phyloP scores from a whole-genome alignment of 2,329 filamentous ascomycete genomes.

The Periconia sp. region DNA sequence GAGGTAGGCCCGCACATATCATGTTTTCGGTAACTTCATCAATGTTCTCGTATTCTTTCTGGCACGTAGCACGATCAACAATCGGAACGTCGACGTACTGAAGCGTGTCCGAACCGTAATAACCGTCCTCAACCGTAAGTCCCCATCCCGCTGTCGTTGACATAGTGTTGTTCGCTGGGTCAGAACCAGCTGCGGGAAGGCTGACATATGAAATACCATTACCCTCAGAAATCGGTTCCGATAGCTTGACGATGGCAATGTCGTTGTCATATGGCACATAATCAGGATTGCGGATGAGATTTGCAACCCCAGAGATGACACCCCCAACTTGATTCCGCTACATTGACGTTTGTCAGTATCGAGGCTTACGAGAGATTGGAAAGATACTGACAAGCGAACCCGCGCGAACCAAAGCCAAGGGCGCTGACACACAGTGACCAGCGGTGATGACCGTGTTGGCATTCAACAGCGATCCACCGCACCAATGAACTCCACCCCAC shows the following conservation, averaged over 20 bases:
- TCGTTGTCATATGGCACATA: conserved; percentile 17
- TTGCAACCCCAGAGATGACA: conserved; percentile 16
- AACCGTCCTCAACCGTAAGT: too few relatives aligned
- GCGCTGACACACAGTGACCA: conserved; percentile 26
- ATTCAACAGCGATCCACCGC: conserved; percentile 30
- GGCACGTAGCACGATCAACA: too few relatives aligned
- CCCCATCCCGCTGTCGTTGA: too few relatives aligned
- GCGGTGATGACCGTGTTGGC: conserved; percentile 32
- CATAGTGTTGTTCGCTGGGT: too few relatives aligned
- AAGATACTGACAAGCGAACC: conserved; percentile 22
- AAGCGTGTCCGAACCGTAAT: too few relatives aligned
- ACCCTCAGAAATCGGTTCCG: background rate
- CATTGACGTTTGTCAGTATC: background rate
- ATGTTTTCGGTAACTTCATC: too few relatives aligned
- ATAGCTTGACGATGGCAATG: conserved; percentile 20
- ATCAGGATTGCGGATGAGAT: conserved; percentile 20
- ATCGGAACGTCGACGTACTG: too few relatives aligned
- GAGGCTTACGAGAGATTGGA: conserved; percentile 8
- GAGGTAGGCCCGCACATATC: too few relatives aligned
- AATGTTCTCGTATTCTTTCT: too few relatives aligned
- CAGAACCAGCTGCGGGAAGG: too few relatives aligned
- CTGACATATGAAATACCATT: too few relatives aligned
- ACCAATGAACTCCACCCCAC: conserved; percentile 20
- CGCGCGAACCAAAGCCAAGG: conserved; percentile 22
- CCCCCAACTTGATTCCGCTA: conserved; percentile 13